These are phyloP conservation scores for Oryza punctata DNA, from an alignment of 176 grass and related monocot species.

Conservation along the genomic window DNA sequence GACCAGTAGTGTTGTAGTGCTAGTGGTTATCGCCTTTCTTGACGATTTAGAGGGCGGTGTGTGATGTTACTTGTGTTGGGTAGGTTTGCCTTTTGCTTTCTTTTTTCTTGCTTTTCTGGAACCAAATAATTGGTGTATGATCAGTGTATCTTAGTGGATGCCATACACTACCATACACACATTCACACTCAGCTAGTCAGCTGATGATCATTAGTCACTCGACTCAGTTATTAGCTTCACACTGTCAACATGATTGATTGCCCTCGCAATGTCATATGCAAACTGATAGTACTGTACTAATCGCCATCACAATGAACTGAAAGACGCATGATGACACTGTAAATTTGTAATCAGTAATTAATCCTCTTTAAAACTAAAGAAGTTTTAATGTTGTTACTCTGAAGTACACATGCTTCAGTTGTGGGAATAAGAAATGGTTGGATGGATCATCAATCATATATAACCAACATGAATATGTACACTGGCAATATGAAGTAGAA, in stretches of 20 bases:
- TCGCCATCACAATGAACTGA: too few relatives aligned
- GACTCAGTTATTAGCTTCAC: slow-evolving; percentile 1
- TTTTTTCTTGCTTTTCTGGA: background rate
- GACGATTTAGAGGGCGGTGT: slow-evolving; percentile 11
- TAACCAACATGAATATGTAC: background rate
- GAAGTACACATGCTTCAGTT: background rate
- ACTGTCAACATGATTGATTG: background rate
- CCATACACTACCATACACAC: background rate
- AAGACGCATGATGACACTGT: background rate
- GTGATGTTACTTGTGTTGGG: slow-evolving; percentile 28
- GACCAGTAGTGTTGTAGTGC: slow-evolving; percentile 19
- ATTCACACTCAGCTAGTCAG: background rate
- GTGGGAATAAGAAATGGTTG: background rate
- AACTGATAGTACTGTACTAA: background rate
- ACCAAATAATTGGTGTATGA: background rate
- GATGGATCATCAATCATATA: background rate
- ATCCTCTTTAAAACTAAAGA: background rate
- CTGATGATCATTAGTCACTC: background rate
- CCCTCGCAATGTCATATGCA: background rate
- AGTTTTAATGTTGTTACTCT: background rate
- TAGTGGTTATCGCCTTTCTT: slow-evolving; percentile 29
- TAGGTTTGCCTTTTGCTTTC: slow-evolving; percentile 22
- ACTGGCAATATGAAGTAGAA: background rate
- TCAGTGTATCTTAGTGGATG: background rate
- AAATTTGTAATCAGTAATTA: background rate